A percentile compares a stretch with the other conserved stretches of the same genome.
These are phyloP conservation scores for Orbilia javanica DNA, from an alignment of 2,329 filamentous ascomycete species.

Conservation along the genomic window DNA sequence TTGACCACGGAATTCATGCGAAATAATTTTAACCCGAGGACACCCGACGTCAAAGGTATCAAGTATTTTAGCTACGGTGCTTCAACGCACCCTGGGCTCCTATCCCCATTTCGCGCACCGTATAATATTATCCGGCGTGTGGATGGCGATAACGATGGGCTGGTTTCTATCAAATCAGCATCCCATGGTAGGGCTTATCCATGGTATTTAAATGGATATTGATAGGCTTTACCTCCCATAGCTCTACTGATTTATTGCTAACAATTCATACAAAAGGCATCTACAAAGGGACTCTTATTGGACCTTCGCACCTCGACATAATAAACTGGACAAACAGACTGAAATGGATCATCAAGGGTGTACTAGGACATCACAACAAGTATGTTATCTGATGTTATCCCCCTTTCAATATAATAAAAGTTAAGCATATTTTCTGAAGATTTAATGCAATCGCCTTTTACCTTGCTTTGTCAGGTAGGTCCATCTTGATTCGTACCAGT, in stretches of 20 bases:
- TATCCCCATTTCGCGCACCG: constrained; percentile 70
- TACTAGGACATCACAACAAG: constrained; percentile 70
- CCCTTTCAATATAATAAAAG: not conserved
- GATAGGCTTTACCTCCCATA: not conserved
- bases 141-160: constrained; percentile 75
- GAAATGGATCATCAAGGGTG: constrained; percentile 69
- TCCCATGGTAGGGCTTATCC: constrained; percentile 66
- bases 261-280: constrained; percentile 65
- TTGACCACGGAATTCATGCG: constrained; percentile 73
- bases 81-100: constrained; percentile 62
- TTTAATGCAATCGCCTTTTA: constrained; percentile 79
- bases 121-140: constrained; percentile 68
- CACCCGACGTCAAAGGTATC: constrained; percentile 70
- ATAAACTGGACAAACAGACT: constrained; percentile 77
- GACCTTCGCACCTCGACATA: constrained; percentile 74
- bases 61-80: constrained; percentile 76
- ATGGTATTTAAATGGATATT: not conserved
- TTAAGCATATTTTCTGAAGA: constrained; percentile 63
- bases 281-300: constrained; percentile 74
- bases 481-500: not conserved
- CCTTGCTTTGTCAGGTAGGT: constrained; percentile 69
- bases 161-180: constrained; percentile 76
- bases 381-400: constrained; percentile 62
- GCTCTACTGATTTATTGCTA: not conserved
- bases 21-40: constrained; percentile 72